These are phyloP conservation scores for Phyllosticta citribraziliensis DNA, from an alignment of 2,329 filamentous ascomycete species.

Conservation along the genomic window DNA sequence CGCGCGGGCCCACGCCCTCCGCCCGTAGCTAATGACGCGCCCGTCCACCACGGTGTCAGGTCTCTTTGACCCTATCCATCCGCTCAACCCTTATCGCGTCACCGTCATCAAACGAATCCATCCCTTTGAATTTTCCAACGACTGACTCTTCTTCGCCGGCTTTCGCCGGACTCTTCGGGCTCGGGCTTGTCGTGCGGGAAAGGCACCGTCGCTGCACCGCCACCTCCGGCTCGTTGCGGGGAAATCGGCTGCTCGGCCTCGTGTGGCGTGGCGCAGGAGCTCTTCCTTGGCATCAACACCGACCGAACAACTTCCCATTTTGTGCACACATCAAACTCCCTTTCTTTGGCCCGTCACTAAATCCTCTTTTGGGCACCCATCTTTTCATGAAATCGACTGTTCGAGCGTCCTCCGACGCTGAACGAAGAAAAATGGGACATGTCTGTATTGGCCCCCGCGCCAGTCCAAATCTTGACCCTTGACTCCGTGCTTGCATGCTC, in stretches of 20 bases:
- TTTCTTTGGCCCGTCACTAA: too few relatives aligned
- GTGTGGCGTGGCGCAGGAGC: not conserved
- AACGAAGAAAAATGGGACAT: not conserved
- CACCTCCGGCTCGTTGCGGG: not conserved
- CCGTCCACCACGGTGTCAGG: not conserved
- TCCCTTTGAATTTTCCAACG: not conserved
- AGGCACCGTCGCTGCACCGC: not conserved
- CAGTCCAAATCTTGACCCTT: not conserved
- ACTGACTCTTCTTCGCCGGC: not conserved
- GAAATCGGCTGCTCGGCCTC: not conserved
- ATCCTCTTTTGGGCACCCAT: not conserved
- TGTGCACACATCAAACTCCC: too few relatives aligned
- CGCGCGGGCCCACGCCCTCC: constrained; percentile 1
- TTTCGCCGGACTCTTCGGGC: not conserved
- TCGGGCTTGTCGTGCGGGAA: not conserved
- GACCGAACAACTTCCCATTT: not conserved
- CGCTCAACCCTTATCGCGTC: not conserved
- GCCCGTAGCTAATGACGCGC: not conserved
- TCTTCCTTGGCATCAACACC: not conserved
- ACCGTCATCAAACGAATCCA: not conserved
- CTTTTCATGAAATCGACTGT: too few relatives aligned
- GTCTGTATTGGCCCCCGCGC: not conserved
- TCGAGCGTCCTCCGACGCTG: not conserved
- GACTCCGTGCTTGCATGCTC: not conserved
- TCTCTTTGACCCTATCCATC: not conserved